Percentiles rank a stretch among this genome's conserved stretches.
Evolutionary conservation across 2,329 filamentous ascomycete species (phyloP).

Genomic region (Thelonectria discophora): DNA sequence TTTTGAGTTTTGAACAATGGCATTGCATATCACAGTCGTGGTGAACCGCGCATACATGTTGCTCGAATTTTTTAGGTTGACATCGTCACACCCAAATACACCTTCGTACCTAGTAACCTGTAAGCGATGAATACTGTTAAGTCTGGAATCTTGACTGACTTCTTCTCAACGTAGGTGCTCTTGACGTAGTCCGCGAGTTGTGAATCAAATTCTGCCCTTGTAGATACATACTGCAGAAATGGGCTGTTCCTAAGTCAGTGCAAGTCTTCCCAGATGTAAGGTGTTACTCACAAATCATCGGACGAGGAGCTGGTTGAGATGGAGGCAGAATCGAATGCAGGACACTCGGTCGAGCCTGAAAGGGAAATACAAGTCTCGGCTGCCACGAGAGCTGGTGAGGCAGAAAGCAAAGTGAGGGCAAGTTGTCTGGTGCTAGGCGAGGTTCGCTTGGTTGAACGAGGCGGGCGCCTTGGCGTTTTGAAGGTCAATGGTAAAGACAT

Average conservation of each 20-base stretch:
- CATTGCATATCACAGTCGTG: slow-evolving; percentile 90
- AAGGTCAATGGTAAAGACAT: slow-evolving; percentile 22
- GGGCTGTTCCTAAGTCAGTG: slow-evolving; percentile 63
- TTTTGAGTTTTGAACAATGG: slow-evolving; percentile 90
- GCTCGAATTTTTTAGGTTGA: slow-evolving; percentile 81
- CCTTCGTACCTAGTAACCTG: slow-evolving; percentile 73
- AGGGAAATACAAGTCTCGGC: slow-evolving; percentile 71
- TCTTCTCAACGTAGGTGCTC: slow-evolving; percentile 76
- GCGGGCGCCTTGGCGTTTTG: slow-evolving; percentile 22
- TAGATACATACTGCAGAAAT: slow-evolving; percentile 85
- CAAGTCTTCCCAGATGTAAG: neutral
- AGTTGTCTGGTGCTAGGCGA: slow-evolving; percentile 32
- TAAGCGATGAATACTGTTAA: slow-evolving; percentile 18
- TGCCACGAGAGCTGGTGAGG: slow-evolving; percentile 44
- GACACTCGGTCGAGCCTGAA: slow-evolving; percentile 73
- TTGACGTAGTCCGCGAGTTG: slow-evolving; percentile 77
- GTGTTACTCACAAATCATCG: slow-evolving; percentile 68
- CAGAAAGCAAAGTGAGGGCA: slow-evolving; percentile 40
- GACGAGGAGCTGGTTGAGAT: slow-evolving; percentile 71
- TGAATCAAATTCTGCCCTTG: slow-evolving; percentile 78
- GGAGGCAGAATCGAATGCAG: slow-evolving; percentile 76
- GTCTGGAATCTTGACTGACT: slow-evolving; percentile 64
- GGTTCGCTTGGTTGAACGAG: slow-evolving; percentile 32
- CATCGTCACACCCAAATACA: slow-evolving; percentile 79
- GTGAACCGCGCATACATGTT: slow-evolving; percentile 93